Conservation (phyloP, 2,329 filamentous ascomycete genomes). For the Fusarium verrucosum region DNA sequence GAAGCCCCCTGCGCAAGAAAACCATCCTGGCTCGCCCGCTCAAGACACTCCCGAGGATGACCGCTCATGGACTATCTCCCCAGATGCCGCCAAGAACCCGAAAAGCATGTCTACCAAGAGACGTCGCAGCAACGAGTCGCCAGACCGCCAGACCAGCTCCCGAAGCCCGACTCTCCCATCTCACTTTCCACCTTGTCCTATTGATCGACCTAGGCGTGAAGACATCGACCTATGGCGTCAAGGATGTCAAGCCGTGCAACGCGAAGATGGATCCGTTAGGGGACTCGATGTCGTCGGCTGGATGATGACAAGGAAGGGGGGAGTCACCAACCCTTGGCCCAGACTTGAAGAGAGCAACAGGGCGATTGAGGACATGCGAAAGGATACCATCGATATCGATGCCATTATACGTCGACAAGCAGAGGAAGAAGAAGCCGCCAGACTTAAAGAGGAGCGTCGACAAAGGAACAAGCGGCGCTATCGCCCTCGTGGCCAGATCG, state of each 20-base stretch:
- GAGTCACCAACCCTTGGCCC: constrained; percentile 27
- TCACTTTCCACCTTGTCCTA: constrained; percentile 26
- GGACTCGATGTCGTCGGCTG: constrained; percentile 33
- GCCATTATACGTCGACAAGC: constrained; percentile 21
- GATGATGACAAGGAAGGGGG: constrained; percentile 38
- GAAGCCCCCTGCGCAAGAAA: background rate
- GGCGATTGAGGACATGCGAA: constrained; percentile 33
- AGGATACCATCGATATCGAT: constrained; percentile 26
- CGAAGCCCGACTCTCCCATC: constrained; percentile 1
- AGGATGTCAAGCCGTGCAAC: constrained; percentile 25
- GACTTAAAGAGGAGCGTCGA: constrained; percentile 33
- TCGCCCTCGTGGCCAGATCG: constrained; percentile 31
- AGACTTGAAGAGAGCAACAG: constrained; percentile 28
- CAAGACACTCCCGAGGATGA: background rate
- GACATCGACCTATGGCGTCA: constrained; percentile 32
- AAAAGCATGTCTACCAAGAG: background rate
- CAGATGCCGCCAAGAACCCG: background rate
- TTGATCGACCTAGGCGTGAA: constrained; percentile 4
- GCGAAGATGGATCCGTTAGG: constrained; percentile 24
- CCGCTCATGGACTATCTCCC: background rate
- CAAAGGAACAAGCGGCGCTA: constrained; percentile 40
- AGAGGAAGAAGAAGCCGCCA: constrained; percentile 24
- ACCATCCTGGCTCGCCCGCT: background rate
- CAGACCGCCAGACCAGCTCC: background rate
- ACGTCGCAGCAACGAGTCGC: constrained; percentile 16